These are phyloP conservation scores for Tylopilus sp. DNA, from an alignment of 1,284 basidiomycete genomes.

Conservation along the genomic window DNA sequence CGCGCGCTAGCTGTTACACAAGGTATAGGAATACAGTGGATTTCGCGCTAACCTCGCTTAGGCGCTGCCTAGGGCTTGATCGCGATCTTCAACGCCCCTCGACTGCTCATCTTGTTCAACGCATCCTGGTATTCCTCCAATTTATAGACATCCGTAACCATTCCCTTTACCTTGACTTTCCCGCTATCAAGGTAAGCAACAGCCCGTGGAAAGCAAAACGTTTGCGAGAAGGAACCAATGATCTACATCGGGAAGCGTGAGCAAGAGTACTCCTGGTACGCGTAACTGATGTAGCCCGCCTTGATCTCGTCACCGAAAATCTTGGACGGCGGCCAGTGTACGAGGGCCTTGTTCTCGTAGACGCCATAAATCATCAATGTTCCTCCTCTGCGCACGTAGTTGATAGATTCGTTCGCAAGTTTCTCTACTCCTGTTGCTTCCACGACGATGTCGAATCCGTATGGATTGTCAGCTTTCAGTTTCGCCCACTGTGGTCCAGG, in stretches of 20 bases:
- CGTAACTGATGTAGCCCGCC: slow-evolving; percentile 37
- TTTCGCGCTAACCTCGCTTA: background rate
- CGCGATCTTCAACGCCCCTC: slow-evolving; percentile 64
- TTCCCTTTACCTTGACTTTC: slow-evolving; percentile 78
- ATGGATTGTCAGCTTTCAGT: slow-evolving; percentile 74
- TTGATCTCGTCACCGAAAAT: slow-evolving; percentile 86
- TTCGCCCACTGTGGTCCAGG: slow-evolving; percentile 78
- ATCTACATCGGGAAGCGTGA: slow-evolving; percentile 46
- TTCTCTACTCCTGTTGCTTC: slow-evolving; percentile 84
- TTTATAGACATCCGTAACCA: slow-evolving; percentile 74
- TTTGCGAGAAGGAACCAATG: slow-evolving; percentile 83
- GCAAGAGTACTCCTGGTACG: background rate
- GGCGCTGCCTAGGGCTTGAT: slow-evolving; percentile 44
- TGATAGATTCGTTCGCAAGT: slow-evolving; percentile 75
- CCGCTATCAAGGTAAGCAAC: slow-evolving; percentile 84
- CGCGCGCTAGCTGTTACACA: slow-evolving; percentile 2
- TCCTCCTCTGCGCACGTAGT: slow-evolving; percentile 80
- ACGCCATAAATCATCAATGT: slow-evolving; percentile 73
- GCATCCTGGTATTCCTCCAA: slow-evolving; percentile 78
- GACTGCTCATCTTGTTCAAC: slow-evolving; percentile 79
- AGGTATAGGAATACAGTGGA: slow-evolving; percentile 23
- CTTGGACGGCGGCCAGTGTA: slow-evolving; percentile 81
- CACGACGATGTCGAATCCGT: slow-evolving; percentile 85
- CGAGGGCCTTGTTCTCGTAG: slow-evolving; percentile 69
- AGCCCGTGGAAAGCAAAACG: slow-evolving; percentile 83